Evolutionary conservation across 345 rosid species (phyloP), one percentile per base, ranked within the genome.

Genomic region (Draba incana): DNA sequence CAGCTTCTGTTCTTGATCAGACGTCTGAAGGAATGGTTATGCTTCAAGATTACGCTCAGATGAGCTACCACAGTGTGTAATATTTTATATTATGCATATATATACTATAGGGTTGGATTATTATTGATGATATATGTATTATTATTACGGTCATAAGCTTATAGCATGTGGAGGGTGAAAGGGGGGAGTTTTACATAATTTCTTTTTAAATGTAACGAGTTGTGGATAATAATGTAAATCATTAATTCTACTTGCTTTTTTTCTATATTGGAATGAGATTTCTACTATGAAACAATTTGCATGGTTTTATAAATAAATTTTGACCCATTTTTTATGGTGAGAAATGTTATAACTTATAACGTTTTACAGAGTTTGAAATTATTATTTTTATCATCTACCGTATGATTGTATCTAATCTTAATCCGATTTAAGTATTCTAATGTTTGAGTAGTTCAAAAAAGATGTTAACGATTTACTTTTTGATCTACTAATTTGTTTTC

Each of bases 31-130:
- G 66, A 35, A 69, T 75, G 61, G 86, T 78, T 24, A 68, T 89
- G 79, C 82, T 87, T 70, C 87, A 81, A 66, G 88, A 83, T 68
- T 88, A 78, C 23, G 65, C 43, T 31, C 74, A 75, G 55, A 75
- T 76, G 84, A 83, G 77, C 70, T 88, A 75, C 82, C 81, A 80
- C 64, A 85, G 80, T 78, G 74, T 82, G 68, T 87, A 76, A 75
- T 41, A 9, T 45, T 15, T 43, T 6, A 51, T 20, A 24, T 31
- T 54, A 73, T 66, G 71, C 47, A 52, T 23, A 11, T 24, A 52
- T 50, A 57, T 20, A 75, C 58, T 62, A 75, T 56, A 75, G 78
- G 75, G 57, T 38, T 67, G 69, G 58, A 68, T 63, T 75, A 68
- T 63, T 75, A 56, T 55, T 69, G 35, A 24, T 75, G 54, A 30